Evolutionary conservation across 176 grass and related monocot genomes (phyloP), one percentile per base, ranked within the genome.

Genomic region (Poa annua): DNA sequence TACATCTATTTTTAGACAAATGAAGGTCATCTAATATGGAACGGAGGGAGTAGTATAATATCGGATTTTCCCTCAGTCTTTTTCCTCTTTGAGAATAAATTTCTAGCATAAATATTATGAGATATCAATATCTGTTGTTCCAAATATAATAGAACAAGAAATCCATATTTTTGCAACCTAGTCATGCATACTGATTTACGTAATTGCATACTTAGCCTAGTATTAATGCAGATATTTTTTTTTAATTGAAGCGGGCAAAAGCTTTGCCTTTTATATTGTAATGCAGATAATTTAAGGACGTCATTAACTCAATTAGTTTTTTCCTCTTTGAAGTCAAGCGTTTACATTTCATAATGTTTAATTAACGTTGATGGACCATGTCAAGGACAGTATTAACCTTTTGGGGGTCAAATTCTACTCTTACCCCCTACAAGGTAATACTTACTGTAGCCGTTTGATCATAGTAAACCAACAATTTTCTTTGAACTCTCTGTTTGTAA

Each of bases 341-440:
- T 50, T 73, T 73, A 29, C 22, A 48, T 73, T 17, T 50, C 13
- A 29, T 73, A 24, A 73, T 49, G 26, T 29, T 22, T 7, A 73
- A 26, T 17, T 29, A 73, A 49, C 26, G 42, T 73, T 73, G 44
- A 49, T 29, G 70, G 44, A 73, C 29, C 70, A 49, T 50, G 44
- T 73, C 70, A 49, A 71, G 69, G 42, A 73, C 13, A 73, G 44
- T 73, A 8, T 49, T 73, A 29, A 49, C 70, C 21, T 71, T 26
- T 26, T 9, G 22, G 49, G 4, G 44, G 22, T 73, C 44, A 48
- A 73, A 73, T 29, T 73, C 8, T 15, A 73, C 3, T 73, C 42
- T 49, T 73, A 73, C 11, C 11, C 68, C 12, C 41, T 71, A 71
- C 41, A 71, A 71, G 42, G 68, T 24, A 45, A 45, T 48, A 45